phyloP scores from a whole-genome alignment of 2,329 filamentous ascomycete species.

The Elsinoe australis region DNA sequence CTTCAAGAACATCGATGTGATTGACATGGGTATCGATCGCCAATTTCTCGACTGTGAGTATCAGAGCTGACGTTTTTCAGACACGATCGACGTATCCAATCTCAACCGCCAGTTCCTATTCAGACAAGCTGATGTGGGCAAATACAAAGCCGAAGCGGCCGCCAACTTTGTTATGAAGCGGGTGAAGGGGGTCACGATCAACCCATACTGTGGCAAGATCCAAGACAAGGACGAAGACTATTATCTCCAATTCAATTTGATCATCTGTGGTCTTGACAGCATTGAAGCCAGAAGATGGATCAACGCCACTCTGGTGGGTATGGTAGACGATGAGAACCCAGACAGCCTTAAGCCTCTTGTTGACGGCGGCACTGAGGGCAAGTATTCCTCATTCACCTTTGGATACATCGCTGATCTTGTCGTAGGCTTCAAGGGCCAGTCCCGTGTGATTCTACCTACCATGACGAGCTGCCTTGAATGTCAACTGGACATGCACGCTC shows the following conservation, averaged over 20 bases:
- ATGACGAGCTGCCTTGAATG: slow-evolving; percentile 97
- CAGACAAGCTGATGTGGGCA: slow-evolving; percentile 82
- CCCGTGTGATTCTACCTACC: slow-evolving; percentile 82
- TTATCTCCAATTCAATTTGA: slow-evolving; percentile 92
- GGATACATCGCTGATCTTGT: not conserved
- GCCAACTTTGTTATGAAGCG: slow-evolving; percentile 84
- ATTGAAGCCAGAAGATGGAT: slow-evolving; percentile 99
- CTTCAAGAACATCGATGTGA: slow-evolving; percentile 96
- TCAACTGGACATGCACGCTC: slow-evolving; percentile 96
- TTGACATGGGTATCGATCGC: slow-evolving; percentile 73
- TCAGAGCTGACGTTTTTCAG: slow-evolving; percentile 39
- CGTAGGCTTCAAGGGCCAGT: slow-evolving; percentile 91
- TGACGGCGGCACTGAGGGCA: slow-evolving; percentile 88
- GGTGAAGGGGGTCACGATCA: slow-evolving; percentile 86
- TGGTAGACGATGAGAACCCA: slow-evolving; percentile 75
- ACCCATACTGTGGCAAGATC: slow-evolving; percentile 86
- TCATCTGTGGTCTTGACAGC: slow-evolving; percentile 91
- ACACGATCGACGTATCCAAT: slow-evolving; percentile 98
- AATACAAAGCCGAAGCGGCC: slow-evolving; percentile 86
- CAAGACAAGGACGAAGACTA: slow-evolving; percentile 95
- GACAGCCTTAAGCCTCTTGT: slow-evolving; percentile 90
- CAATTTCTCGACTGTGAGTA: slow-evolving; percentile 14
- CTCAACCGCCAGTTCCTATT: slow-evolving; percentile 97
- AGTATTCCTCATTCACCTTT: slow-evolving; percentile 6
- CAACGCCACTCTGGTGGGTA: slow-evolving; percentile 82